phyloP scores from a whole-genome alignment of 768 basidiomycete species.

The Lentinula sp. region DNA sequence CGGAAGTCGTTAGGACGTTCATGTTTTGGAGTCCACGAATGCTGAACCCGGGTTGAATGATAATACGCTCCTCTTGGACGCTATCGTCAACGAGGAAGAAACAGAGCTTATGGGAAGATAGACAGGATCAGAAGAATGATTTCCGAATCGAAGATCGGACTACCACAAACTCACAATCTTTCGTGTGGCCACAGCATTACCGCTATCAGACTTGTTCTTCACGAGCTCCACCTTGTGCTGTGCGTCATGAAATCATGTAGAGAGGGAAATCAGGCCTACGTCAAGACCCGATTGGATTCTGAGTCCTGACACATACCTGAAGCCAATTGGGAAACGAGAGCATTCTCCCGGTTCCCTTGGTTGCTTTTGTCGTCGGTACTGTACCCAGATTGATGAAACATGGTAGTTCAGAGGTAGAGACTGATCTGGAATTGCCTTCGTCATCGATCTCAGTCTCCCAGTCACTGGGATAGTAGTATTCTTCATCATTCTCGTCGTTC shows the following conservation, averaged over 20 bases:
- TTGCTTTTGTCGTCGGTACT: background rate
- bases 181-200: background rate
- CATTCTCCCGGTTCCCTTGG: slow-evolving; percentile 1
- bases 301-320: slow-evolving; percentile 2
- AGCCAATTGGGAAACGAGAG: slow-evolving; percentile 5
- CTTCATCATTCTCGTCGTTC: background rate
- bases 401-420: background rate
- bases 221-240: background rate
- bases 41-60: background rate
- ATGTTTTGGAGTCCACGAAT: background rate
- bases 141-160: too few relatives aligned
- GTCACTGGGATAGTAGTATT: slow-evolving; percentile 3
- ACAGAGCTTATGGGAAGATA: background rate
- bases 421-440: background rate
- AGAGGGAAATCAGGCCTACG: background rate
- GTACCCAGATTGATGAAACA: background rate
- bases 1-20: slow-evolving; percentile 1
- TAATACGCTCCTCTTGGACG: background rate
- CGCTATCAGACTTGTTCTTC: background rate
- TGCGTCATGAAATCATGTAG: background rate
- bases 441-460: background rate
- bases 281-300: background rate
- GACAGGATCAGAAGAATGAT: background rate
- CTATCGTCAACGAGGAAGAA: slow-evolving; percentile 3
- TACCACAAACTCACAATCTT: background rate